Percentiles rank a stretch among this genome's conserved stretches.
Evolutionary conservation across 1,284 basidiomycete species (phyloP).

Genomic region (Cryptococcus jaspeensis): DNA sequence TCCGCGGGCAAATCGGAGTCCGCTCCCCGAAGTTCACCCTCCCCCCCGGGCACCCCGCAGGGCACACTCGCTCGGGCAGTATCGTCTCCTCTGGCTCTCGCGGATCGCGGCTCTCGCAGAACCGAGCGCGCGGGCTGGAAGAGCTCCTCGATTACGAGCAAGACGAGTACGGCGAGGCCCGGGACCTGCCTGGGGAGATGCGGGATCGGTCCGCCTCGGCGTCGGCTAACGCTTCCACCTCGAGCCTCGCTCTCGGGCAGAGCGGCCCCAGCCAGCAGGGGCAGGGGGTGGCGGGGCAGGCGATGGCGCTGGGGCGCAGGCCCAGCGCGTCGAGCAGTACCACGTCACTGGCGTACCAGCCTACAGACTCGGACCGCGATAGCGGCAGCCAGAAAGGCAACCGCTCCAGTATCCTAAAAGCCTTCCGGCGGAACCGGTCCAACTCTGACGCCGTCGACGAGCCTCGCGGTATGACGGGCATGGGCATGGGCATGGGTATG

Average conservation of each 20-base stretch:
- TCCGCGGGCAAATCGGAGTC: slow-evolving; percentile 30
- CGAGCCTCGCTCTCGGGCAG: neutral
- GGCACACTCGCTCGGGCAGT: slow-evolving; percentile 1
- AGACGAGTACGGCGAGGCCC: slow-evolving; percentile 27
- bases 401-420: slow-evolving; percentile 39
- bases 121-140: slow-evolving; percentile 30
- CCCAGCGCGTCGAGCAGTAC: slow-evolving; percentile 24
- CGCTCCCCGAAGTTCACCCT: slow-evolving; percentile 19
- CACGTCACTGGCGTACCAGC: slow-evolving; percentile 38
- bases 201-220: slow-evolving; percentile 1
- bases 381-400: slow-evolving; percentile 28
- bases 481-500: slow-evolving; percentile 1
- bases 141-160: slow-evolving; percentile 33
- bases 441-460: slow-evolving; percentile 33
- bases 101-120: slow-evolving; percentile 8
- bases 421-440: slow-evolving; percentile 29
- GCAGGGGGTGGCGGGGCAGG: too few relatives aligned
- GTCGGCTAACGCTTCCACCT: neutral
- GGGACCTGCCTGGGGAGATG: slow-evolving; percentile 23
- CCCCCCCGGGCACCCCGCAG: slow-evolving; percentile 1
- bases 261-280: too few relatives aligned
- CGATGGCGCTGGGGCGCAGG: slow-evolving; percentile 6
- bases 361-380: slow-evolving; percentile 30
- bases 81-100: slow-evolving; percentile 9
- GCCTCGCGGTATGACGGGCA: neutral